Base-by-base conservation (phyloP, 1,139 yeast species). In the Magnusiomyces ingens region DNA sequence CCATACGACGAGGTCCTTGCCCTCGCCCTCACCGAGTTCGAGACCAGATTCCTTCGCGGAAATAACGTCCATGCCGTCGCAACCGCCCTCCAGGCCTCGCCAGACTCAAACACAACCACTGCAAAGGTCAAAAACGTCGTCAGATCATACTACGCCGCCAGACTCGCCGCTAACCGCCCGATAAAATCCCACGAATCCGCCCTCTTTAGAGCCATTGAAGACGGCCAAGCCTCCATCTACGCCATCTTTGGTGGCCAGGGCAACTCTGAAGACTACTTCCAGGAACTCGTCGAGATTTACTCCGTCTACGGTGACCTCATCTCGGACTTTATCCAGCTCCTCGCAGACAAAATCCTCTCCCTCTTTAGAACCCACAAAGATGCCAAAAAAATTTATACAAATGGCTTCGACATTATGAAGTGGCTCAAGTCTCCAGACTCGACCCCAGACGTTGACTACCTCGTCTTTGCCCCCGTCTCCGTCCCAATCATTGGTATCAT, bases 171-270 rank as follows among this genome's bases (percentile, higher is more conserved):
- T 29, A 73, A 75, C 58, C 69, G 76, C 53, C 77, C 82, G 44
- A 72, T 78, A 61, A 72, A 72, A 65, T 72, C 74, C 55, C 83
- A 84, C 67, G 83, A 78, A 61, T 78, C 85, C 44, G 85, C 91
- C 17, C 71, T 84, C 52, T 73, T 82, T 64, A 76, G 82, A 63
- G 80, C 93, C 36, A 87, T 81, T 53, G 72, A 73, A 57, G 73
- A 75, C 50, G 72, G 75, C 40, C 65, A 73, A 45, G 90, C 94
- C 52, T 74, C 77, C 58, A 71, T 90, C 56, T 82, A 79, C 58
- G 96, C 97, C 58, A 83, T 93, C 60, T 93, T 93, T 65, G 99
- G 99, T 70, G 99, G 99, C 65, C 99, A 93, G 76, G 99, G 99
- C 74, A 91, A 89, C 74, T 84, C 95, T 51, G 98, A 94, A 67